Evolutionary conservation across 495 filamentous ascomycete genomes (phyloP).

Genomic region (Letharia columbiana): DNA sequence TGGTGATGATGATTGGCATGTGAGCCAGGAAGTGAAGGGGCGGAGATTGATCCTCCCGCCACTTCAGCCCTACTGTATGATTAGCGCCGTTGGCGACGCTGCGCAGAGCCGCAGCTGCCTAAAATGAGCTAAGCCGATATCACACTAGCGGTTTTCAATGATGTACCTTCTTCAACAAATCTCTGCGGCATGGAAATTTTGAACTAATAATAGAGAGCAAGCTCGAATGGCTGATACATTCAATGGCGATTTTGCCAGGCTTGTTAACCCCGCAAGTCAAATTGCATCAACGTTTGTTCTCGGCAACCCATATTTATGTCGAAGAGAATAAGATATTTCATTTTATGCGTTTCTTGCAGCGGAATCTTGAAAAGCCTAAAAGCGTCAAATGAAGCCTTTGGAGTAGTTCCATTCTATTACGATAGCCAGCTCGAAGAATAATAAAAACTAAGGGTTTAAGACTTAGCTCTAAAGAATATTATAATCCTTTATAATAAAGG

Average conservation of each 20-base stretch:
- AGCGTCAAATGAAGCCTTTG: no score
- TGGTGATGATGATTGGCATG: constrained; percentile 1
- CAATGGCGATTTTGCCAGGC: constrained; percentile 15
- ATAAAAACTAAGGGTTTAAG: no score
- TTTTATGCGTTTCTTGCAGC: constrained; percentile 12
- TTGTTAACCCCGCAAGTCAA: constrained; percentile 14
- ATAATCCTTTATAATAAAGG: no score
- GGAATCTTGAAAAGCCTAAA: no score
- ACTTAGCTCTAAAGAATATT: no score
- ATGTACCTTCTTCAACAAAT: constrained; percentile 1
- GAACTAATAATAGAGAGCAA: constrained; percentile 1
- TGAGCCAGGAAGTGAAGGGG: constrained; percentile 3
- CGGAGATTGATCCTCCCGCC: neutral
- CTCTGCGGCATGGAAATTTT: neutral
- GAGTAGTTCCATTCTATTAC: no score
- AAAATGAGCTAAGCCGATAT: constrained; percentile 1
- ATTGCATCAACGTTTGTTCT: constrained; percentile 13
- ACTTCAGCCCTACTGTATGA: constrained; percentile 7
- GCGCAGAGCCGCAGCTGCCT: neutral
- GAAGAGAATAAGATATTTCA: constrained; percentile 14
- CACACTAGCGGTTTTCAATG: constrained; percentile 3
- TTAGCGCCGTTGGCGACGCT: neutral
- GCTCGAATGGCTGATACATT: constrained; percentile 5
- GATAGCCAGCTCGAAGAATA: no score
- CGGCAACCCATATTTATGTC: constrained; percentile 9